Evolutionary conservation across 2,329 filamentous ascomycete species (phyloP).

Genomic region (Claviceps monticola): DNA sequence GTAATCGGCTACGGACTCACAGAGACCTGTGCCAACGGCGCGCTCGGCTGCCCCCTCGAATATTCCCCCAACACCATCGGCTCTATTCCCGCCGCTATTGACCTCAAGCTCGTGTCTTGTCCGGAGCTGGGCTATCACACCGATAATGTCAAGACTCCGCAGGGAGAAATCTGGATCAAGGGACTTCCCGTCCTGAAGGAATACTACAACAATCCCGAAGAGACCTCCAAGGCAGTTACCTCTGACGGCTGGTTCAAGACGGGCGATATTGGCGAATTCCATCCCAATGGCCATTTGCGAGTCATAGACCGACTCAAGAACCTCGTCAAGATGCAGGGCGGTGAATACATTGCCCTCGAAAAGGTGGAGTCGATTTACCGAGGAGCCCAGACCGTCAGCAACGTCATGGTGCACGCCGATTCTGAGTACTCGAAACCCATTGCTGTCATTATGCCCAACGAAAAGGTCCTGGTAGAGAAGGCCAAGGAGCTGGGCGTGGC

Average conservation of each 20-base stretch:
- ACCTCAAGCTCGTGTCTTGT: constrained; percentile 86
- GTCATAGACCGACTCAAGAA: constrained; percentile 98
- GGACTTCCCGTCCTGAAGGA: constrained; percentile 60
- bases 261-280: constrained; percentile 87
- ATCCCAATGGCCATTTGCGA: constrained; percentile 61
- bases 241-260: constrained; percentile 94
- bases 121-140: constrained; percentile 76
- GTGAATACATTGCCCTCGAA: constrained; percentile 94
- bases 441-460: constrained; percentile 61
- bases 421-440: constrained; percentile 62
- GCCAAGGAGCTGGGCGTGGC: constrained; percentile 48
- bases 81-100: constrained; percentile 60
- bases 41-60: constrained; percentile 70
- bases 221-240: constrained; percentile 66
- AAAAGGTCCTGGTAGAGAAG: constrained; percentile 46
- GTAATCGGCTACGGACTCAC: constrained; percentile 88
- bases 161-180: constrained; percentile 86
- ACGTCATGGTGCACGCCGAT: constrained; percentile 79
- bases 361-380: constrained; percentile 90
- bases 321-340: constrained; percentile 85
- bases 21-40: constrained; percentile 76
- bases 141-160: constrained; percentile 54
- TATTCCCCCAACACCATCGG: constrained; percentile 71
- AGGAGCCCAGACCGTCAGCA: constrained; percentile 61
- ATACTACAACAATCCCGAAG: constrained; percentile 77